Conservation (phyloP, 352 stramenopile species). For the Pythium sukuiense region DNA sequence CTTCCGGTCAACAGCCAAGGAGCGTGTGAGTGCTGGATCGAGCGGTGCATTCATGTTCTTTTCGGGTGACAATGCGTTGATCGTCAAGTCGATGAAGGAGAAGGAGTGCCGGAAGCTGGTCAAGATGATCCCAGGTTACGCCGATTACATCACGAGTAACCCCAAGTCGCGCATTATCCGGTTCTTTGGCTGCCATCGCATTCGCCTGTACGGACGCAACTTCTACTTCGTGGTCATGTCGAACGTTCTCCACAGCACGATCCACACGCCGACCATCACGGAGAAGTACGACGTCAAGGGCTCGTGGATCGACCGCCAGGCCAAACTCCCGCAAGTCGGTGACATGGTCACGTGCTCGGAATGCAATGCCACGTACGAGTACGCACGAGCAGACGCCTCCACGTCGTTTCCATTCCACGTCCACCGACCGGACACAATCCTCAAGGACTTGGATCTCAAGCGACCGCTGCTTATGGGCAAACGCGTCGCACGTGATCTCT, state of each 20-base stretch:
- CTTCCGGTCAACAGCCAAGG: conserved; percentile 75
- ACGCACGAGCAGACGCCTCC: conserved; percentile 34
- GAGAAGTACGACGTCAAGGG: conserved; percentile 83
- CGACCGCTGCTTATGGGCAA: conserved; percentile 43
- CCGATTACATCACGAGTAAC: conserved; percentile 56
- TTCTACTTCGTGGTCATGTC: conserved; percentile 86
- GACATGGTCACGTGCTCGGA: conserved; percentile 67
- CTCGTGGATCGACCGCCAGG: conserved; percentile 67
- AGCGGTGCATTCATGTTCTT: conserved; percentile 93
- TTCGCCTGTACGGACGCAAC: conserved; percentile 76
- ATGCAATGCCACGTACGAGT: conserved; percentile 57
- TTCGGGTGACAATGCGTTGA: conserved; percentile 83
- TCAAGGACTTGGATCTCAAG: conserved; percentile 70
- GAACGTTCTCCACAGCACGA: conserved; percentile 66
- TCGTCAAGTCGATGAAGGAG: conserved; percentile 87
- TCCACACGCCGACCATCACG: conserved; percentile 55
- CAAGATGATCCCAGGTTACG: conserved; percentile 69
- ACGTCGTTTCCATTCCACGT: conserved; percentile 39
- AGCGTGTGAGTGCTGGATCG: conserved; percentile 75
- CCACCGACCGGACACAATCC: conserved; percentile 64
- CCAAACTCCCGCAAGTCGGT: conserved; percentile 43
- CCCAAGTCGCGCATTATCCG: conserved; percentile 74
- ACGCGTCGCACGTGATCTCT: conserved; percentile 34
- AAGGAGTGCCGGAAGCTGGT: conserved; percentile 76
- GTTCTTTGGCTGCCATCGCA: conserved; percentile 84